Evolutionary conservation across 2,329 filamentous ascomycete species (phyloP).

Genomic region (Colletotrichum camelliae): DNA sequence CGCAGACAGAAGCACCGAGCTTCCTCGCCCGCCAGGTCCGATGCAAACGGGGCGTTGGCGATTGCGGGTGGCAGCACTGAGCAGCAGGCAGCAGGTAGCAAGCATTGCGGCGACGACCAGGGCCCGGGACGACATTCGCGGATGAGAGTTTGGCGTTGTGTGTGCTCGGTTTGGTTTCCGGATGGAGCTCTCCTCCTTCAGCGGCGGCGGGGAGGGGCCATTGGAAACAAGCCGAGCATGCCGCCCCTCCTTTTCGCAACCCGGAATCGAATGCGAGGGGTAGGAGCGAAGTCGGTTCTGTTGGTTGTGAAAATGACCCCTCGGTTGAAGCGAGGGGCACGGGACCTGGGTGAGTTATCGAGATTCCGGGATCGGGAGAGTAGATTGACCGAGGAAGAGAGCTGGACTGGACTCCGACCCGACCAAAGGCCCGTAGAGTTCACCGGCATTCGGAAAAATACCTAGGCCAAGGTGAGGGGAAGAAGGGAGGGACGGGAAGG

Average conservation of each 20-base stretch:
- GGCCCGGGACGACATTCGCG: not conserved
- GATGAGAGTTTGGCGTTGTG: constrained; percentile 2
- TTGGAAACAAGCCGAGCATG: constrained; percentile 7
- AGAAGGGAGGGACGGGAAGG: not conserved
- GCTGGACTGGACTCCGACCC: not conserved
- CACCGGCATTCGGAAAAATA: not conserved
- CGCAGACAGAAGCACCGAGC: not conserved
- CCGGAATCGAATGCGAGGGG: not conserved
- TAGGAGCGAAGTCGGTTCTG: not conserved
- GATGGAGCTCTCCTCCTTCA: not conserved
- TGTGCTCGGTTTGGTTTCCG: constrained; percentile 11
- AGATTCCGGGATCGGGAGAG: constrained; percentile 8
- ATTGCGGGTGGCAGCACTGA: not conserved
- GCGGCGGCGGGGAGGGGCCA: not conserved
- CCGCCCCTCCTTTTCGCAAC: constrained; percentile 12
- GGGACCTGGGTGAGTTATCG: not conserved
- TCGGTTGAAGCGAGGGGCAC: not conserved
- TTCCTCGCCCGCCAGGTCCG: not conserved
- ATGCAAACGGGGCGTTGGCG: not conserved
- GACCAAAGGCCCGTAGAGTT: not conserved
- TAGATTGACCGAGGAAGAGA: constrained; percentile 3
- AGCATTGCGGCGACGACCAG: not conserved
- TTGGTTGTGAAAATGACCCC: not conserved
- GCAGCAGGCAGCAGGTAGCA: not conserved
- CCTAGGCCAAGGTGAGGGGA: not conserved